A percentile compares a stretch with the other conserved stretches of the same genome.
phyloP scores from a whole-genome alignment of 345 rosid species.

The Pelargonium nanum region DNA sequence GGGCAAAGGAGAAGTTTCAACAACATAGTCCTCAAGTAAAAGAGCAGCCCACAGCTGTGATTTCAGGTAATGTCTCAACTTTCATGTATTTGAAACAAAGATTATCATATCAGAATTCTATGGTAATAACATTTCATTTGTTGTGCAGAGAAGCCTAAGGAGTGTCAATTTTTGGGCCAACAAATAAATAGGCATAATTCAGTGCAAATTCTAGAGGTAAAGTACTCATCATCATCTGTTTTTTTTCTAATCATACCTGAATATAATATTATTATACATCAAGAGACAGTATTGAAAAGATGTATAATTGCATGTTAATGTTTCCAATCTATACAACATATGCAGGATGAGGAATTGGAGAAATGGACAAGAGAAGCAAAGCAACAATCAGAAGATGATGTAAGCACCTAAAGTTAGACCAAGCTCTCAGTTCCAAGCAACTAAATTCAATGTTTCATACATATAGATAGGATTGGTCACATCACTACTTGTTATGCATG shows the following conservation, averaged over 20 bases:
- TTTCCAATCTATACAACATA: background rate
- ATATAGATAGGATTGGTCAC: background rate
- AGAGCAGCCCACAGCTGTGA: too few species aligned
- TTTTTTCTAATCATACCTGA: too few species aligned
- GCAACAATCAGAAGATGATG: background rate
- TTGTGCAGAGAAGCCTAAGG: too few species aligned
- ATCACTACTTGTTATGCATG: background rate
- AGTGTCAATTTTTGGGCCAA: too few species aligned
- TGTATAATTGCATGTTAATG: background rate
- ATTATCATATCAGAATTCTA: too few species aligned
- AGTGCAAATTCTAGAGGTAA: background rate
- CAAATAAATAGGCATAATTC: background rate
- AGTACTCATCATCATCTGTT: too few species aligned
- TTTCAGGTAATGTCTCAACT: too few species aligned
- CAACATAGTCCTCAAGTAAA: background rate
- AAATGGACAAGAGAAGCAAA: background rate
- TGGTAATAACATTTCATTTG: too few species aligned
- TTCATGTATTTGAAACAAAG: too few species aligned
- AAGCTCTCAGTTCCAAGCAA: background rate
- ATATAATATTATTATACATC: too few species aligned
- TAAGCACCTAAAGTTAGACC: background rate
- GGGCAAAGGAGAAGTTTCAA: conserved; percentile 59
- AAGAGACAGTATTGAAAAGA: too few species aligned
- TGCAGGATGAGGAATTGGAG: background rate
- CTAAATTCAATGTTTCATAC: background rate